phyloP scores from a whole-genome alignment of 805 yeast genomes.

The Yarrowia sp. region DNA sequence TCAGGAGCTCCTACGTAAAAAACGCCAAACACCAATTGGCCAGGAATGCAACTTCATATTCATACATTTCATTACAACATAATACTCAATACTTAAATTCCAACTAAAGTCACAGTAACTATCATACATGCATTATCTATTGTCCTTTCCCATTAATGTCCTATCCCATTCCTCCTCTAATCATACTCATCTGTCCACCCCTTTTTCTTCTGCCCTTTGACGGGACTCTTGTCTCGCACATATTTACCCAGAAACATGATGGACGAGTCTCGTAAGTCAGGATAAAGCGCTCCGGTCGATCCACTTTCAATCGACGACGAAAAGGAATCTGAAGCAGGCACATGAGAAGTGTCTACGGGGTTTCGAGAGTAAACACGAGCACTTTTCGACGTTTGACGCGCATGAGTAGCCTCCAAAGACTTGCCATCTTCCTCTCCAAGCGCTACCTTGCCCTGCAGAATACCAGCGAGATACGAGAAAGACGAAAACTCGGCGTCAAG shows the following conservation, averaged over 20 bases:
- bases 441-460: constrained; percentile 18
- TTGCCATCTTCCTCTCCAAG: constrained; percentile 16
- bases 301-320: constrained; percentile 17
- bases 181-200: constrained; percentile 5
- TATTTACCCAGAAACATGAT: constrained; percentile 36
- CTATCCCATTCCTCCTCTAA: neutral
- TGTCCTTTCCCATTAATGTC: neutral
- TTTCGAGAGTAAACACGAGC: neutral
- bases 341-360: neutral
- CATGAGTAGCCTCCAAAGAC: neutral
- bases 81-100: too few relatives aligned
- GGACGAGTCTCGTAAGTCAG: constrained; percentile 38
- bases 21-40: too few relatives aligned
- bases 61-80: too few relatives aligned
- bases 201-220: neutral
- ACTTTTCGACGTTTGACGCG: neutral
- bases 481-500: constrained; percentile 5
- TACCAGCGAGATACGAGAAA: constrained; percentile 1
- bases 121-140: neutral
- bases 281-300: constrained; percentile 30
- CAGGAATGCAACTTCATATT: too few relatives aligned
- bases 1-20: too few relatives aligned
- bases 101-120: too few relatives aligned
- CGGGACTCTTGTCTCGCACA: constrained; percentile 25
- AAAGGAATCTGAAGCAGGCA: neutral